Evolutionary conservation across 2,329 filamentous ascomycete genomes (phyloP).

Genomic region (Coniella vitis): DNA sequence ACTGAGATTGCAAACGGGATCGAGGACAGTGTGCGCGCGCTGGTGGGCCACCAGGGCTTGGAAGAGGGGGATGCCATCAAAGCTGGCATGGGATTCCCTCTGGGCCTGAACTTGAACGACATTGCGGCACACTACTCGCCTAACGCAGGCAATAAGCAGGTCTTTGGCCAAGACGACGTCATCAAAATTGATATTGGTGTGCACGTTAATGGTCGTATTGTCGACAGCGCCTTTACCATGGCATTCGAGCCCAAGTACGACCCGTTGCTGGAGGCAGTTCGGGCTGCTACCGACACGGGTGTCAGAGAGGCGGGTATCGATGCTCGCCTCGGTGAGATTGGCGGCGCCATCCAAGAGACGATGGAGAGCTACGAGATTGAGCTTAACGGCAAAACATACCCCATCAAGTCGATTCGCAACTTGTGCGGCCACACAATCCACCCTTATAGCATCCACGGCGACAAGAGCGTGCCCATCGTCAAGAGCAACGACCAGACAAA

Average conservation of each 20-base stretch:
- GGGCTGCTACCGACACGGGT: constrained; percentile 76
- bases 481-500: constrained; percentile 83
- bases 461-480: constrained; percentile 89
- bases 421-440: constrained; percentile 86
- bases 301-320: constrained; percentile 89
- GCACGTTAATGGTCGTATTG: constrained; percentile 72
- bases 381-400: constrained; percentile 69
- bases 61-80: constrained; percentile 70
- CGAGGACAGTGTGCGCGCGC: constrained; percentile 67
- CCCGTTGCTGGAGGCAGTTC: constrained; percentile 65
- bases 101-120: constrained; percentile 74
- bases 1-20: constrained; percentile 78
- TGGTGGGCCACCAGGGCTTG: constrained; percentile 68
- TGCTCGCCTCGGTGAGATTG: constrained; percentile 79
- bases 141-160: constrained; percentile 73
- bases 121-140: constrained; percentile 79
- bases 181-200: constrained; percentile 81
- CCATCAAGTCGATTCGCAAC: constrained; percentile 80
- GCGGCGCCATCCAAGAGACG: constrained; percentile 75
- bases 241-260: constrained; percentile 70
- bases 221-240: constrained; percentile 76
- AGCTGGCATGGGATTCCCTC: constrained; percentile 78
- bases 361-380: constrained; percentile 94
- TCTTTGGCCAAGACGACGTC: constrained; percentile 66
- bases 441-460: constrained; percentile 84